Conservation (phyloP, 768 basidiomycete species). For the Boletus insuetus region DNA sequence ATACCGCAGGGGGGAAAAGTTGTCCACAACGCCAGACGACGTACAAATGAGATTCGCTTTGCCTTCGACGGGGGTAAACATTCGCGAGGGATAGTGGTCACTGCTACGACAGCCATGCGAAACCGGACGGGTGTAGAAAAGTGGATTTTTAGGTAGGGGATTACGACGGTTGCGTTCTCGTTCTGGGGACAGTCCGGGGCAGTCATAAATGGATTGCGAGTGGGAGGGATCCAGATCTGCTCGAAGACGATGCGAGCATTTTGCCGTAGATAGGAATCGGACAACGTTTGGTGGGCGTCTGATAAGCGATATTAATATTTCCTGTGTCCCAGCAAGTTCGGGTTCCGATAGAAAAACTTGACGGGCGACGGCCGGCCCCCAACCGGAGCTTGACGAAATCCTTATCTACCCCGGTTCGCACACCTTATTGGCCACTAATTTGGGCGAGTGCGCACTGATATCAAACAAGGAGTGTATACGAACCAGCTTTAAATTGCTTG, state of each 20-base stretch:
- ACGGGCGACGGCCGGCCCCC: background rate
- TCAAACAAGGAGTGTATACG: background rate
- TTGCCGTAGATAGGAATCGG: background rate
- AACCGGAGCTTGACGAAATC: constrained; percentile 9
- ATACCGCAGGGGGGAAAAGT: background rate
- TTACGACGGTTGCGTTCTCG: background rate
- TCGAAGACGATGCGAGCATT: background rate
- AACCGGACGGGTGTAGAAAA: background rate
- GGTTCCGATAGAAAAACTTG: background rate
- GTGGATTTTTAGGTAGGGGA: background rate
- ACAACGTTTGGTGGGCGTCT: background rate
- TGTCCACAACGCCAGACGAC: background rate
- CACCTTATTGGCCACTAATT: constrained; percentile 1
- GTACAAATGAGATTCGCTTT: constrained; percentile 13
- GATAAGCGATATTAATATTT: constrained; percentile 7
- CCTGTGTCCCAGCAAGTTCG: background rate
- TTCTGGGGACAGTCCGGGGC: background rate
- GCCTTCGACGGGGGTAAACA: background rate
- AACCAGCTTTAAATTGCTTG: background rate
- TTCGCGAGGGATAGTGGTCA: background rate
- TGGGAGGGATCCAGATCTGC: constrained; percentile 5
- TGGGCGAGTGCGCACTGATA: background rate
- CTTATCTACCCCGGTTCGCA: constrained; percentile 17
- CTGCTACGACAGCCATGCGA: constrained; percentile 11
- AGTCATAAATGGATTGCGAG: constrained; percentile 19